Evolutionary conservation across 225 moss, liverwort and hornwort genomes (phyloP), one percentile per base, ranked within the genome.

Genomic region (Sphagnum tenellum): DNA sequence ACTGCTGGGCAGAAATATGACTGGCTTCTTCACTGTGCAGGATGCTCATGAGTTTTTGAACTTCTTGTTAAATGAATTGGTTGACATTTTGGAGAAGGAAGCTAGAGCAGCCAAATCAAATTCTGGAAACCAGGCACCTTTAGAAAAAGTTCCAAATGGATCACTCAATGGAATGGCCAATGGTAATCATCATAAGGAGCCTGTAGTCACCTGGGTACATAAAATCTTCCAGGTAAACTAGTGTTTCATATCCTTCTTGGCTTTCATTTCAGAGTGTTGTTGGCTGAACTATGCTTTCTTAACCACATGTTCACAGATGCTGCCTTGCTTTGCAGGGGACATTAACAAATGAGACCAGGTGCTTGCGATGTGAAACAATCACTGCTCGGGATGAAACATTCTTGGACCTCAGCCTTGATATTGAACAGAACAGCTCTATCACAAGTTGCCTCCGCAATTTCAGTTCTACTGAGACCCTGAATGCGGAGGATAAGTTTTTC

Each of bases 1-100:
- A 52, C 9, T 6, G 6, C 52, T 0, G 9, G 9, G 9, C 9
- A 52, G 6, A 52, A 52, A 52, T 9, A 52, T 5, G 52, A 52
- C 6, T 52, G 7, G 1, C 9, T 52, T 5, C 13, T 68, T 55
- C 66, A 48, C 55, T 67, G 66, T 13, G 57, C 90, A 98, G 96
- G 96, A 98, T 78, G 96, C 96, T 12, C 96, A 90, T 69, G 92
- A 92, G 72, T 98, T 98, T 86, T 75, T 92, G 65, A 96, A 98
- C 64, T 92, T 89, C 73, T 86, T 92, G 64, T 77, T 98, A 70
- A 98, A 98, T 78, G 96, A 92, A 77, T 82, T 98, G 68, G 90
- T 98, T 51, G 96, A 93, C 72, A 98, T 98, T 53, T 79, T 98
- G 67, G 96, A 98, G 73, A 98, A 90, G 73, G 96, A 98, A 72